Evolutionary conservation across 192 early-diverging fungal genomes (phyloP).

Genomic region (Entomortierella parvispora): DNA sequence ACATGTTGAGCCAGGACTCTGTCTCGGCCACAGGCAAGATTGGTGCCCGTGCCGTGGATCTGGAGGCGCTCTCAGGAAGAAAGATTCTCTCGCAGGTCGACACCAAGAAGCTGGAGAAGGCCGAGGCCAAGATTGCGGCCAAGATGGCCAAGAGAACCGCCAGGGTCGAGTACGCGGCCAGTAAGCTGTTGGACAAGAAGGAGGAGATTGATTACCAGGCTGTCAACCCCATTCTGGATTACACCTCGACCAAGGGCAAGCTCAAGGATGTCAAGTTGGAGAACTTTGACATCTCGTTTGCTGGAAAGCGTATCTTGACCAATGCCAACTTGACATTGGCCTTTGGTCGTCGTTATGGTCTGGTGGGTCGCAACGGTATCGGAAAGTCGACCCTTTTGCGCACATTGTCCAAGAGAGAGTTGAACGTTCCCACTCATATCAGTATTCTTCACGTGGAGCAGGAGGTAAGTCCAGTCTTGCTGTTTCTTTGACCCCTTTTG

Average conservation of each 20-base stretch:
- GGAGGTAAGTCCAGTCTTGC: slow-evolving; percentile 67
- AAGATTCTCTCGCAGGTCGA: slow-evolving; percentile 79
- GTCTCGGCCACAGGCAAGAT: slow-evolving; percentile 64
- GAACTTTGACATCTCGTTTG: slow-evolving; percentile 96
- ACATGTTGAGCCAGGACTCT: slow-evolving; percentile 74
- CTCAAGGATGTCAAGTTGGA: slow-evolving; percentile 97
- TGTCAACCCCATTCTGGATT: slow-evolving; percentile 91
- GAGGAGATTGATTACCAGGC: slow-evolving; percentile 80
- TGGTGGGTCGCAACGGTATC: slow-evolving; percentile 94
- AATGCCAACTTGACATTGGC: slow-evolving; percentile 84
- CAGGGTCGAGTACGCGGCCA: slow-evolving; percentile 78
- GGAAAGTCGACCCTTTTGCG: slow-evolving; percentile 86
- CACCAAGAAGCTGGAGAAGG: slow-evolving; percentile 86
- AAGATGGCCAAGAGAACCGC: slow-evolving; percentile 88
- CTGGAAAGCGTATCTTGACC: slow-evolving; percentile 93
- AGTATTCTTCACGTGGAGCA: slow-evolving; percentile 98
- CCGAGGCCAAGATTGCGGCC: slow-evolving; percentile 90
- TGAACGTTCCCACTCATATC: slow-evolving; percentile 90
- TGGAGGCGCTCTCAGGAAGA: slow-evolving; percentile 74
- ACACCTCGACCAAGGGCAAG: slow-evolving; percentile 80
- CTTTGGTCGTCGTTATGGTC: slow-evolving; percentile 93
- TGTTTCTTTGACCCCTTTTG: neutral
- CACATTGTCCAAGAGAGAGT: slow-evolving; percentile 85
- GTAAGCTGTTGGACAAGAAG: slow-evolving; percentile 73
- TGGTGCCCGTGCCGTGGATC: slow-evolving; percentile 62